phyloP scores from a whole-genome alignment of 805 yeast species.

The Blastobotrys americana region DNA sequence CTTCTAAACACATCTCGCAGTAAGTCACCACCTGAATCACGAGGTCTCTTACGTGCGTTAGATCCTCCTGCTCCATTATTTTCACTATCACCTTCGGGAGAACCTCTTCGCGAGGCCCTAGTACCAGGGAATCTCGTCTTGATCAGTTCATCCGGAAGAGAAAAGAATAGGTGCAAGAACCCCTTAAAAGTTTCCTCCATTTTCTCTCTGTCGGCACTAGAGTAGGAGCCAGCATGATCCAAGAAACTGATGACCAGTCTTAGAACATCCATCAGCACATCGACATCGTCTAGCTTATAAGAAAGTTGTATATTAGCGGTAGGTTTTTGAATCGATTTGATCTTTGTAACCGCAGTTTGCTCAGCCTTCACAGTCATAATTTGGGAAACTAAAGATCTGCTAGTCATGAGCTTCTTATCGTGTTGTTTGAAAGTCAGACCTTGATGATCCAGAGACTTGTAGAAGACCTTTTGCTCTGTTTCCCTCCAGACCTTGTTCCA shows the following conservation, averaged over 20 bases:
- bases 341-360: slow-evolving; percentile 53
- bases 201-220: slow-evolving; percentile 72
- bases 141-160: slow-evolving; percentile 31
- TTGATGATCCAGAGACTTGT: slow-evolving; percentile 87
- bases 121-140: slow-evolving; percentile 13
- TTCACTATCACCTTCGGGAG: slow-evolving; percentile 33
- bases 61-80: slow-evolving; percentile 6
- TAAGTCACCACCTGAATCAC: slow-evolving; percentile 39
- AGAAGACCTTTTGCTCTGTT: slow-evolving; percentile 89
- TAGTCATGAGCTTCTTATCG: slow-evolving; percentile 84
- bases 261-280: slow-evolving; percentile 66
- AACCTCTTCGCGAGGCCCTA: slow-evolving; percentile 3
- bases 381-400: slow-evolving; percentile 84
- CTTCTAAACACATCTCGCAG: slow-evolving; percentile 45
- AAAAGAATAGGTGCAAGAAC: slow-evolving; percentile 68
- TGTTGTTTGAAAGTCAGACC: slow-evolving; percentile 96
- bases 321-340: slow-evolving; percentile 50
- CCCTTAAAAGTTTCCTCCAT: slow-evolving; percentile 62
- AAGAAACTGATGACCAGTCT: slow-evolving; percentile 61
- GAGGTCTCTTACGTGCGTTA: slow-evolving; percentile 12
- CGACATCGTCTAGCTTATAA: slow-evolving; percentile 57
- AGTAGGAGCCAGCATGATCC: slow-evolving; percentile 62
- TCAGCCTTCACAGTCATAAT: slow-evolving; percentile 89
- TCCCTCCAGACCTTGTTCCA: slow-evolving; percentile 99
- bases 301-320: slow-evolving; percentile 70